Base-by-base conservation (phyloP, 2,329 filamentous ascomycete species). In the Hyphodiscus sp. region DNA sequence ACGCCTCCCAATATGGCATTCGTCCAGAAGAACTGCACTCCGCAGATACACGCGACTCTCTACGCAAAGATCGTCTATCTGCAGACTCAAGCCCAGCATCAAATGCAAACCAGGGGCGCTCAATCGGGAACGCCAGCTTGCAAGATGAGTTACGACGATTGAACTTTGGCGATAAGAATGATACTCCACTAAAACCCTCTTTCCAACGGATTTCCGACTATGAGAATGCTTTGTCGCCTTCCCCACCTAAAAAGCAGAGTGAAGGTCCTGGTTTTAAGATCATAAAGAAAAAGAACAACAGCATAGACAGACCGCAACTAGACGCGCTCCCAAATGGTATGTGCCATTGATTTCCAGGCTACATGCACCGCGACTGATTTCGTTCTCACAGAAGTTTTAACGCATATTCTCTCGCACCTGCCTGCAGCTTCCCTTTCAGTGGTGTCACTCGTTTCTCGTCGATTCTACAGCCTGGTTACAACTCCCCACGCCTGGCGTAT, bases 401-500 rank as follows among this genome's bases (percentile, higher is more conserved):
- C 89, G 11, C 91, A 96, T 65, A 85, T 95, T 30, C 74, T 97
- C 53, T 96, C 94, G 41, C 89, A 97, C 73, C 76, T 99, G 50
- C 86, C 91, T 49, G 90, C 91, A 10, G 82, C 89, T 58, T 91
- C 92, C 20, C 81, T 97, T 63, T 84, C 86, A 18, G 81, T 86
- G 10, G 86, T 96, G 11, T 86, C 91, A 18, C 79, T 95, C 49
- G 90, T 97, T 29, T 96, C 89, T 33, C 89, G 85, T 65, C 87
- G 89, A 51, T 95, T 97, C 67, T 89, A 95, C 69, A 78, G 80
- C 50, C 76, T 97, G 42, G 87, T 97, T 52, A 96, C 90, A 4
- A 92, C 89, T 1, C 89, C 91, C 16, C 90, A 96, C 71, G 91
- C 91, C 8, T 97, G 92, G 92, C 84, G 90, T 58, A 88, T 91